These are phyloP conservation scores for Cadophora luteo-olivacea DNA, from an alignment of 2,329 filamentous ascomycete species.

Conservation along the genomic window DNA sequence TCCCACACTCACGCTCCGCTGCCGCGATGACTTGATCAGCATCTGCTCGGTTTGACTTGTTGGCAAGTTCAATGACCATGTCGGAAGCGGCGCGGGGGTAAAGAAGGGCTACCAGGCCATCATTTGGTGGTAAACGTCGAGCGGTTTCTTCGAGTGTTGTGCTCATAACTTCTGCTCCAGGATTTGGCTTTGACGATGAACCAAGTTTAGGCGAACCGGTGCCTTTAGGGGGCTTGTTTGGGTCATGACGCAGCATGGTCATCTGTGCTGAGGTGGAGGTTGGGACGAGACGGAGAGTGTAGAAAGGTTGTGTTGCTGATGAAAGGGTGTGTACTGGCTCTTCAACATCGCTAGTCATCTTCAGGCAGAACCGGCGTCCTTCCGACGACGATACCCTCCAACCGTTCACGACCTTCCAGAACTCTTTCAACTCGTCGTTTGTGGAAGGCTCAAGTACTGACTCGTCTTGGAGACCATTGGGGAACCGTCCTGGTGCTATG, in stretches of 20 bases:
- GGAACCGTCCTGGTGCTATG: conserved; percentile 38
- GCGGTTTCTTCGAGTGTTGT: conserved; percentile 64
- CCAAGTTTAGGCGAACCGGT: conserved; percentile 34
- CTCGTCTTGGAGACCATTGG: conserved; percentile 41
- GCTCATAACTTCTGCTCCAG: conserved; percentile 54
- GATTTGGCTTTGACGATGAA: conserved; percentile 35
- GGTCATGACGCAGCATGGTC: conserved; percentile 64
- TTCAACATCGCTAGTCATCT: conserved; percentile 60
- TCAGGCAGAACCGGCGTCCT: conserved; percentile 65
- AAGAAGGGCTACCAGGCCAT: conserved; percentile 70
- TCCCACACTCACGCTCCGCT: conserved; percentile 72
- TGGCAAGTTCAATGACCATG: conserved; percentile 60
- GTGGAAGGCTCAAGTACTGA: conserved; percentile 41
- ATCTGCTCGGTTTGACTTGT: conserved; percentile 55
- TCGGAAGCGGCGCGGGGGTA: conserved; percentile 71
- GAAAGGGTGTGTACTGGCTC: conserved; percentile 72
- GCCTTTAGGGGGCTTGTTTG: conserved; percentile 54
- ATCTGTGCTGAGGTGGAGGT: conserved; percentile 69
- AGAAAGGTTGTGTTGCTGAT: conserved; percentile 68
- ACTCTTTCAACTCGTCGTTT: conserved; percentile 66
- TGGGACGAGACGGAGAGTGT: conserved; percentile 68
- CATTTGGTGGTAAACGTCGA: conserved; percentile 60
- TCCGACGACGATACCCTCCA: conserved; percentile 68
- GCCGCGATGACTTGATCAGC: conserved; percentile 63
- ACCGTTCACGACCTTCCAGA: conserved; percentile 75